Percentiles rank a stretch among this genome's conserved stretches.
Evolutionary conservation across 495 filamentous ascomycete genomes (phyloP).

Genomic region (Neurospora sublineolata): DNA sequence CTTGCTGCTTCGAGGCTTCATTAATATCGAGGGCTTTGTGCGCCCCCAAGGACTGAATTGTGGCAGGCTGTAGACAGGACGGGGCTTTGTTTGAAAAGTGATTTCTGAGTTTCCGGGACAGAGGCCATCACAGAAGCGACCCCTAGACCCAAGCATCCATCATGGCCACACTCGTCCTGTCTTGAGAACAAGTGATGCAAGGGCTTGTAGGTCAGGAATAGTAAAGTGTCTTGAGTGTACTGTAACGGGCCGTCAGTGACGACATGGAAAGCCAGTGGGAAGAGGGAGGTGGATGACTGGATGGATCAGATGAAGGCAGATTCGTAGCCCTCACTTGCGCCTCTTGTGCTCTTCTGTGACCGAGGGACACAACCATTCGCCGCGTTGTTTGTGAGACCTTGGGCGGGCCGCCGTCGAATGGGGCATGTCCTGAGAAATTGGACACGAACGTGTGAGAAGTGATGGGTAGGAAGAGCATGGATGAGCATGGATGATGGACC

Average conservation of each 20-base stretch:
- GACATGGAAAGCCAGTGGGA: not conserved
- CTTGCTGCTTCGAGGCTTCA: not conserved
- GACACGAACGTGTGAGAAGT: not conserved
- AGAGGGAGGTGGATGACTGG: not conserved
- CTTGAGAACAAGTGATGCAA: not conserved
- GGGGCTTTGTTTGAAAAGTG: not conserved
- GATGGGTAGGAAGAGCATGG: not conserved
- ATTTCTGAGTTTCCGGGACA: not conserved
- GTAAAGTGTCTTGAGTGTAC: not conserved
- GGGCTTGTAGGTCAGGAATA: not conserved
- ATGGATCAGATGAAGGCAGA: not conserved
- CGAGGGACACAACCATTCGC: not conserved
- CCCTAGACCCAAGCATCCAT: not conserved
- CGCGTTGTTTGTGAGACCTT: not conserved
- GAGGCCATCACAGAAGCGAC: not conserved
- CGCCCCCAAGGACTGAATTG: not conserved
- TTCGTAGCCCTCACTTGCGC: not conserved
- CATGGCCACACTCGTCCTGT: not conserved
- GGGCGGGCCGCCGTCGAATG: not conserved
- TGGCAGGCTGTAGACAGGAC: not conserved
- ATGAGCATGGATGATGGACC: not conserved
- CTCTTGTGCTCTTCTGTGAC: not conserved
- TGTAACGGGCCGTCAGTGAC: not conserved
- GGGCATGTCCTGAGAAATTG: not conserved
- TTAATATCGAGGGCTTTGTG: not conserved